Conservation (phyloP, 306 rosid species). For the Clitoria ternatea region DNA sequence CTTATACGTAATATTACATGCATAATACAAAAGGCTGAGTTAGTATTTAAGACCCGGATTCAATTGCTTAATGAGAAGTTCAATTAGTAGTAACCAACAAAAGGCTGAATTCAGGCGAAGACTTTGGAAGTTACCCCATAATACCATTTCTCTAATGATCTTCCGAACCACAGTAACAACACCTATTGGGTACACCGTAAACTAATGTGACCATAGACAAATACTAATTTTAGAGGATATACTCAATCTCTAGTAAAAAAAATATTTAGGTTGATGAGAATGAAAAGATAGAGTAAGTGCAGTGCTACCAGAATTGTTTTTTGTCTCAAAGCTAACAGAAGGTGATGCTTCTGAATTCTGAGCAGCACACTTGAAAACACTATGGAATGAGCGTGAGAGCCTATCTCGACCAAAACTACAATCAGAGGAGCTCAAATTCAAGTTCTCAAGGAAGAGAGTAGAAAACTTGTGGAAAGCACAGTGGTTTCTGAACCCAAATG, state of each 20-base stretch:
- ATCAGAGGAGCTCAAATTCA: constrained; percentile 13
- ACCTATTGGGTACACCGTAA: not conserved
- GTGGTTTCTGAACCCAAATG: not conserved
- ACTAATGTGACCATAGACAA: not conserved
- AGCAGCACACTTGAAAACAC: constrained; percentile 18
- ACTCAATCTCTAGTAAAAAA: not conserved
- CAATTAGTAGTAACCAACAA: not conserved
- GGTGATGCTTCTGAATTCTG: constrained; percentile 18
- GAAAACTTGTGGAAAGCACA: constrained; percentile 19
- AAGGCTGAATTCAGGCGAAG: not conserved
- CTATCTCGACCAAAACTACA: not conserved
- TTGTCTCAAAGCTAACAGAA: constrained; percentile 20
- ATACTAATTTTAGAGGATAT: not conserved
- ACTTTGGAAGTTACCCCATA: not conserved
- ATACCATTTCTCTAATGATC: not conserved
- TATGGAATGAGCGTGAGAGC: not conserved
- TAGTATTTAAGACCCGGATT: not conserved
- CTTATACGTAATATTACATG: not conserved
- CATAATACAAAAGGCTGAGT: not conserved
- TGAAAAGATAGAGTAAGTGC: not conserved
- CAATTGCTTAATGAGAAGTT: not conserved
- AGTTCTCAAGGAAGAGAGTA: constrained; percentile 7
- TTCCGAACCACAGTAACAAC: not conserved
- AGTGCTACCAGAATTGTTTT: constrained; percentile 23
- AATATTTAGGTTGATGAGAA: not conserved